Percentiles rank a stretch among this genome's conserved stretches.
Evolutionary conservation across 345 rosid species (phyloP).

Genomic region (Erucastrum elatum): DNA sequence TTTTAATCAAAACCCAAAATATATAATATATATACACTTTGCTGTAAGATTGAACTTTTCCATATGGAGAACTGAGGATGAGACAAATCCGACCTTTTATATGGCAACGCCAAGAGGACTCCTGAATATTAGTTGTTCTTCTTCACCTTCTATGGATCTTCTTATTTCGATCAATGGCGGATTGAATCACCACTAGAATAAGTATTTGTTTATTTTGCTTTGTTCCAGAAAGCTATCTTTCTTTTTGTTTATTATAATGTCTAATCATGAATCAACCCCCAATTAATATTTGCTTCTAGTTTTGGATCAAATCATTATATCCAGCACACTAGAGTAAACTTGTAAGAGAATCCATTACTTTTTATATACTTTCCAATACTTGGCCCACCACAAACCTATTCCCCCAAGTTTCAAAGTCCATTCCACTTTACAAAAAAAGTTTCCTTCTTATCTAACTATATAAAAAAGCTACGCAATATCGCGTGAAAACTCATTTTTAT

Average conservation of each 20-base stretch:
- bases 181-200: not conserved
- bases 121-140: not conserved
- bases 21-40: not conserved
- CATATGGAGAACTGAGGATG: not conserved
- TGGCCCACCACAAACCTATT: not conserved
- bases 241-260: too few species aligned
- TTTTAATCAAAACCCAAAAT: not conserved
- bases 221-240: too few species aligned
- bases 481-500: too few species aligned
- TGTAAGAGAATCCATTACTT: not conserved
- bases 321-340: not conserved
- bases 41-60: not conserved
- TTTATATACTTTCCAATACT: not conserved
- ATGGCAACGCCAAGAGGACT: not conserved
- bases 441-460: too few species aligned
- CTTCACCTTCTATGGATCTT: not conserved
- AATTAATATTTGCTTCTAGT: too few species aligned
- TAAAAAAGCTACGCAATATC: too few species aligned
- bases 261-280: too few species aligned
- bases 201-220: too few species aligned
- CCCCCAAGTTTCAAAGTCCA: not conserved
- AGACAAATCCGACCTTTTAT: conserved; percentile 1
- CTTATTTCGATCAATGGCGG: conserved; percentile 2
- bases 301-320: not conserved
- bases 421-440: too few species aligned